Evolutionary conservation across 169 alveolate genomes (phyloP).

Genomic region (Babesia bovis): DNA sequence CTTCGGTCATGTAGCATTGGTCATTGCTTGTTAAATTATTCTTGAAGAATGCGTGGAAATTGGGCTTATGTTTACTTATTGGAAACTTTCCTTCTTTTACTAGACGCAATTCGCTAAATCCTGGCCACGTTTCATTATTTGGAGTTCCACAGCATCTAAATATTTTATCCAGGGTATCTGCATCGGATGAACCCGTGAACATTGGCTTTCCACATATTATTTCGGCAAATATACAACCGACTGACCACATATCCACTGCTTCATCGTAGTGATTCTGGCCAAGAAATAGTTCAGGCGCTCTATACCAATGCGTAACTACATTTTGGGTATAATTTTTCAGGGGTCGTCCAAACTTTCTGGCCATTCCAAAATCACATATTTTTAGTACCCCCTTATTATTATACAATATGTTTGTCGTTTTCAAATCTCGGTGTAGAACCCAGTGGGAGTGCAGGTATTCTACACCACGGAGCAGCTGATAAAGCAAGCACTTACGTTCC

Average conservation of each 20-base stretch:
- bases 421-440: constrained; percentile 89
- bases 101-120: constrained; percentile 63
- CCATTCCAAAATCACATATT: constrained; percentile 90
- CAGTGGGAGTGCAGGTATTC: constrained; percentile 84
- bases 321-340: constrained; percentile 89
- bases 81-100: constrained; percentile 60
- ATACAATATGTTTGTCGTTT: constrained; percentile 85
- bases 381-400: constrained; percentile 82
- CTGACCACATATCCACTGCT: constrained; percentile 96
- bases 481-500: constrained; percentile 86
- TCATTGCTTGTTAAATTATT: constrained; percentile 28
- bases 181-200: constrained; percentile 86
- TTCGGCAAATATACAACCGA: constrained; percentile 94
- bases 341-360: constrained; percentile 87
- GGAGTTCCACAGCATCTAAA: constrained; percentile 92
- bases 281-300: constrained; percentile 96
- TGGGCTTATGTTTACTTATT: constrained; percentile 61
- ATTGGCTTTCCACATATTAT: constrained; percentile 84
- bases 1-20: constrained; percentile 78
- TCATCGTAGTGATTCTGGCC: constrained; percentile 92
- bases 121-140: constrained; percentile 72
- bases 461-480: constrained; percentile 82
- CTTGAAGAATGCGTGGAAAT: constrained; percentile 65
- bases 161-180: constrained; percentile 85
- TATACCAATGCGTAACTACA: constrained; percentile 96